Percentiles rank a stretch among this genome's conserved stretches.
Evolutionary conservation across 331 rosid species (phyloP).

Genomic region (Erythrophleum ivorense): DNA sequence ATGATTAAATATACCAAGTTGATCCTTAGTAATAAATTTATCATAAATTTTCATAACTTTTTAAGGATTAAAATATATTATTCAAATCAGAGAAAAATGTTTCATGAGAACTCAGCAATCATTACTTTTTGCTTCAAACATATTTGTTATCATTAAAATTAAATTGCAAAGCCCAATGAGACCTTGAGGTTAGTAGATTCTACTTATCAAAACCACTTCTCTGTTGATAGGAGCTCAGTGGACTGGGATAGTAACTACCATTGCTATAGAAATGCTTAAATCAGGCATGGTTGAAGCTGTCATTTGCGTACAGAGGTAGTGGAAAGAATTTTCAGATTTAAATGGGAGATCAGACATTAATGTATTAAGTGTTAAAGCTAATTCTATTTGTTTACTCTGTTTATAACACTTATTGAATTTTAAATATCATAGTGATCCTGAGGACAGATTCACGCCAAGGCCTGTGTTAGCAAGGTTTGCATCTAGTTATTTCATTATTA

Average conservation of each 20-base stretch:
- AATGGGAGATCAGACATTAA: slow-evolving; percentile 17
- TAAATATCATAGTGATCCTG: slow-evolving; percentile 73
- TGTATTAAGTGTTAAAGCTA: slow-evolving; percentile 13
- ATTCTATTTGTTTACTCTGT: slow-evolving; percentile 11
- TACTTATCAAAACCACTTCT: slow-evolving; percentile 16
- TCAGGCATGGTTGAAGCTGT: slow-evolving; percentile 99
- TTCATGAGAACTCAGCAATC: neutral
- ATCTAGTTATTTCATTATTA: slow-evolving; percentile 34
- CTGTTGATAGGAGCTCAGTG: slow-evolving; percentile 85
- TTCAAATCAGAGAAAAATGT: neutral
- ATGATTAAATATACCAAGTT: neutral
- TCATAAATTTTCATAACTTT: neutral
- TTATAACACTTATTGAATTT: slow-evolving; percentile 17
- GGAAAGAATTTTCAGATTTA: slow-evolving; percentile 16
- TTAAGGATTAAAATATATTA: neutral
- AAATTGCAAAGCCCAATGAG: neutral
- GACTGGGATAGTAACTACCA: slow-evolving; percentile 97
- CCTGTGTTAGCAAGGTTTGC: slow-evolving; percentile 92
- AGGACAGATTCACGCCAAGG: slow-evolving; percentile 83
- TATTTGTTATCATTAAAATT: neutral
- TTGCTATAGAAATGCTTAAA: slow-evolving; percentile 94
- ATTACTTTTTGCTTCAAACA: neutral
- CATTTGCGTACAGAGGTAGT: slow-evolving; percentile 90
- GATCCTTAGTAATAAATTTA: neutral
- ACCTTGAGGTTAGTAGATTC: neutral